Evolutionary conservation across 768 basidiomycete species (phyloP).

Genomic region (Russula sp.): DNA sequence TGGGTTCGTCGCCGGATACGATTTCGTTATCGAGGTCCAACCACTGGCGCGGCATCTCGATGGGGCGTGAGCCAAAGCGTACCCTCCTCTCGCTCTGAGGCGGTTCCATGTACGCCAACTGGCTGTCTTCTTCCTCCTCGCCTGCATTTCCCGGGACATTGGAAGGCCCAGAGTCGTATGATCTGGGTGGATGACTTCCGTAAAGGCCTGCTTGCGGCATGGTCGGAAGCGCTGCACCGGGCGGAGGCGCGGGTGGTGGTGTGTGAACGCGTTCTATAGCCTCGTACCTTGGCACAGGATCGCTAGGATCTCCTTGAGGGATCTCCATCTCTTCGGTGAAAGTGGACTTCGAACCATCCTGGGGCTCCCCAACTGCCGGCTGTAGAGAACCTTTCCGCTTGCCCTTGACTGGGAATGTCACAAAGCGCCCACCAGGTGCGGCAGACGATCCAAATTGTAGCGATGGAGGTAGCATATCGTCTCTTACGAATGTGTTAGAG

Average conservation of each 20-base stretch:
- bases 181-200: constrained; percentile 1
- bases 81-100: constrained; percentile 14
- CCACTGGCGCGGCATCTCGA: constrained; percentile 15
- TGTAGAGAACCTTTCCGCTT: constrained; percentile 26
- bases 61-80: constrained; percentile 14
- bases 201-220: constrained; percentile 9
- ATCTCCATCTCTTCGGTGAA: constrained; percentile 4
- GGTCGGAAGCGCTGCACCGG: constrained; percentile 37
- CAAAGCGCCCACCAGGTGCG: constrained; percentile 47
- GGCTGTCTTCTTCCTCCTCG: constrained; percentile 26
- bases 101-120: constrained; percentile 29
- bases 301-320: constrained; percentile 25
- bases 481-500: not conserved
- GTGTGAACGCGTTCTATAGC: constrained; percentile 30
- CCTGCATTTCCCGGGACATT: constrained; percentile 15
- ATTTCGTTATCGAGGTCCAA: not conserved
- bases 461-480: not conserved
- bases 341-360: constrained; percentile 20
- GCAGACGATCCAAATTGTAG: constrained; percentile 5
- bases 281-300: constrained; percentile 38
- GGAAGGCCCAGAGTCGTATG: constrained; percentile 4
- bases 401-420: constrained; percentile 57
- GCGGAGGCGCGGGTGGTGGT: constrained; percentile 38
- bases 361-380: constrained; percentile 11
- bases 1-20: not conserved